Percentiles rank a stretch among this genome's conserved stretches.
Evolutionary conservation across 2,329 filamentous ascomycete genomes (phyloP).

Genomic region (Penicillium sp.): DNA sequence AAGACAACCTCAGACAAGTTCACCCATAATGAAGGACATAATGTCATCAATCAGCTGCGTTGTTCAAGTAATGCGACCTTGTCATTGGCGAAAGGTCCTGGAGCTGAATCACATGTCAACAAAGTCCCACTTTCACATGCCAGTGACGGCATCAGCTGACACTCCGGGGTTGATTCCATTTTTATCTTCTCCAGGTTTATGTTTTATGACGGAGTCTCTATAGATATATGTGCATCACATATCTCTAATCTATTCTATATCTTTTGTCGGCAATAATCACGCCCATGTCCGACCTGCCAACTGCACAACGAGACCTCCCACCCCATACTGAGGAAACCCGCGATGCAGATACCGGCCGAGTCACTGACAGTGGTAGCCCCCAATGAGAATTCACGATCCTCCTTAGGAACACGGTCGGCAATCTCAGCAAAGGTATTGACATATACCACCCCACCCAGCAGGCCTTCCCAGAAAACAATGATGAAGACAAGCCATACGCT

Average conservation of each 20-base stretch:
- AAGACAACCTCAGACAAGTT: neutral
- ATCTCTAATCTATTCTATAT: neutral
- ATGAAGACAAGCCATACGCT: slow-evolving; percentile 81
- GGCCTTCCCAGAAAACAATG: slow-evolving; percentile 89
- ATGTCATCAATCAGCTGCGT: neutral
- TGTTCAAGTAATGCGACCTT: neutral
- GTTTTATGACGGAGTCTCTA: neutral
- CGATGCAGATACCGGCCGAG: slow-evolving; percentile 83
- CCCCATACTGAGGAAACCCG: slow-evolving; percentile 76
- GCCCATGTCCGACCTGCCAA: slow-evolving; percentile 78
- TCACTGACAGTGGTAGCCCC: slow-evolving; percentile 90
- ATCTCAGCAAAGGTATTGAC: slow-evolving; percentile 97
- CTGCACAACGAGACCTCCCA: slow-evolving; percentile 79
- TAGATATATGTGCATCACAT: neutral
- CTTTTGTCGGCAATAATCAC: slow-evolving; percentile 64
- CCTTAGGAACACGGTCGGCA: slow-evolving; percentile 70
- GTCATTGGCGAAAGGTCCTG: slow-evolving; percentile 1
- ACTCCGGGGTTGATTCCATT: neutral
- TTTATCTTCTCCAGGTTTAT: no score
- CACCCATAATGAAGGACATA: neutral
- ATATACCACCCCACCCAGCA: slow-evolving; percentile 88
- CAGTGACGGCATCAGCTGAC: slow-evolving; percentile 6
- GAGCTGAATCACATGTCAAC: slow-evolving; percentile 7
- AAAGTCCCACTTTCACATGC: slow-evolving; percentile 4
- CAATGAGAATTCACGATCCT: slow-evolving; percentile 86